Percentiles rank a stretch among this genome's conserved stretches.
phyloP scores from a whole-genome alignment of 2,329 filamentous ascomycete species.

The Hypocrella siamensis region DNA sequence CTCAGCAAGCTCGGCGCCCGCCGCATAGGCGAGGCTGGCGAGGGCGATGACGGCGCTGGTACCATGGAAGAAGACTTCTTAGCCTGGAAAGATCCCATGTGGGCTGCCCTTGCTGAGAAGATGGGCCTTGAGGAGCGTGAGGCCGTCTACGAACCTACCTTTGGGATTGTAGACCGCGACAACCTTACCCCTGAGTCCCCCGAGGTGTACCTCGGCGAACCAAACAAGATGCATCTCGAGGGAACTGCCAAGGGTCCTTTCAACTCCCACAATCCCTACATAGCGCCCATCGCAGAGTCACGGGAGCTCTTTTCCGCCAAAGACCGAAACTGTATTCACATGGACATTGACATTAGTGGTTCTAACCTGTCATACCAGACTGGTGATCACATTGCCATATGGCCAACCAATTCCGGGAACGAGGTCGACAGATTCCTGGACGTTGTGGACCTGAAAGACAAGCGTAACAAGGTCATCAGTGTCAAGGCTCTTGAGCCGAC shows the following conservation, averaged over 20 bases:
- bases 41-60: constrained; percentile 93
- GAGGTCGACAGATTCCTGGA: constrained; percentile 84
- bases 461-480: constrained; percentile 68
- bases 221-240: constrained; percentile 90
- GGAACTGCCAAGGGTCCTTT: constrained; percentile 72
- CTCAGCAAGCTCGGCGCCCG: constrained; percentile 70
- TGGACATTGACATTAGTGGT: constrained; percentile 82
- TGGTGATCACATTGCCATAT: constrained; percentile 91
- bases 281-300: constrained; percentile 87
- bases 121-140: constrained; percentile 91
- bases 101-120: constrained; percentile 65
- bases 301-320: constrained; percentile 77
- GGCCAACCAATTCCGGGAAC: constrained; percentile 87
- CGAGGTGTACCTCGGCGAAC: constrained; percentile 87
- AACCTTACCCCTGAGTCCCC: constrained; percentile 58
- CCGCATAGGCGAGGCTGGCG: constrained; percentile 75
- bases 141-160: constrained; percentile 86
- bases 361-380: constrained; percentile 91
- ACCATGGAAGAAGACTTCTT: constrained; percentile 99
- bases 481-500: constrained; percentile 89
- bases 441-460: constrained; percentile 58
- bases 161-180: constrained; percentile 63
- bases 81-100: constrained; percentile 99
- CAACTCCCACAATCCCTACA: constrained; percentile 93
- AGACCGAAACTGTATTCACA: constrained; percentile 87